Conservation (phyloP, 2,329 filamentous ascomycete genomes). For the Aspergillus carbonarius region DNA sequence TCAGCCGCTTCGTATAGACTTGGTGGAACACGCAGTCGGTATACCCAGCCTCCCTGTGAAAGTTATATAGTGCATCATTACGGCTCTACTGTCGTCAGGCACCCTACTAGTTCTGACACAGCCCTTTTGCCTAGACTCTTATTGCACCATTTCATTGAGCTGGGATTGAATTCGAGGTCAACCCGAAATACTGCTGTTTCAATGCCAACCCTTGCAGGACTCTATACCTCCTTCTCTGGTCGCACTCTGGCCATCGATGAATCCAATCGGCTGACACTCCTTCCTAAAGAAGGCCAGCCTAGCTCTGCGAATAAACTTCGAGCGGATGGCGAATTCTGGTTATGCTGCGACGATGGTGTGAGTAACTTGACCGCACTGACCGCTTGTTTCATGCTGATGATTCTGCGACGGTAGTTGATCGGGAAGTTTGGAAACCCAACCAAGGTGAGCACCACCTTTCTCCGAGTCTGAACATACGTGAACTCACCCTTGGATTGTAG, state of each 20-base stretch:
- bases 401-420: background rate
- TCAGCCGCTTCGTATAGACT: background rate
- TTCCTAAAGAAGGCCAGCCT: background rate
- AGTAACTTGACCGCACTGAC: background rate
- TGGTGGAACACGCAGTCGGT: background rate
- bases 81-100: too few relatives aligned
- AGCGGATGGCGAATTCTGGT: conserved; percentile 3
- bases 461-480: background rate
- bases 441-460: background rate
- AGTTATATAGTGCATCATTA: too few relatives aligned
- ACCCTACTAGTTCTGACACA: too few relatives aligned
- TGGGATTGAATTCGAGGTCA: too few relatives aligned
- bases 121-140: too few relatives aligned
- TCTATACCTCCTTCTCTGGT: background rate
- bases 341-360: conserved; percentile 6
- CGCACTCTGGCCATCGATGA: background rate
- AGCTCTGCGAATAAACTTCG: background rate
- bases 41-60: too few relatives aligned
- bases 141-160: too few relatives aligned
- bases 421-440: conserved; percentile 7
- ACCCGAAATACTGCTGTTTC: background rate
- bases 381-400: background rate
- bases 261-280: background rate
- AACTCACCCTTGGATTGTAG: background rate
- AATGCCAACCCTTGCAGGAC: conserved; percentile 5